phyloP scores from a whole-genome alignment of 805 yeast species.

The Cyberlindnera saturnus region DNA sequence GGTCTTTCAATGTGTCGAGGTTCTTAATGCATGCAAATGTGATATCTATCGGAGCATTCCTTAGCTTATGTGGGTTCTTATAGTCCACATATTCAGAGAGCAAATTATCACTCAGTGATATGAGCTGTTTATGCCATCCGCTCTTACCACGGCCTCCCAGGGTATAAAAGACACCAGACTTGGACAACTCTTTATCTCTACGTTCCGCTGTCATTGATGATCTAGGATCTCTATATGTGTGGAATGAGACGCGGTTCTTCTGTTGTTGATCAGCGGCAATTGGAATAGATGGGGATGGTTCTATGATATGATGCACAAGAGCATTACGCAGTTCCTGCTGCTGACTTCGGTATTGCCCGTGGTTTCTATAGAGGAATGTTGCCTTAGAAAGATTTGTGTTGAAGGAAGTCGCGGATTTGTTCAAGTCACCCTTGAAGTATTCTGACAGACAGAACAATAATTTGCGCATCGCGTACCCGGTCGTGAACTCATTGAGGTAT shows the following conservation, averaged over 20 bases:
- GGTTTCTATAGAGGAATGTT: slow-evolving; percentile 8
- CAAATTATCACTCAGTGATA: slow-evolving; percentile 62
- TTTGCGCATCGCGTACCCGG: slow-evolving; percentile 19
- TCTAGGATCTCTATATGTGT: not conserved
- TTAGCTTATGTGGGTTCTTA: slow-evolving; percentile 59
- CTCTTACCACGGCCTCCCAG: slow-evolving; percentile 13
- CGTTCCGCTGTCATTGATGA: not conserved
- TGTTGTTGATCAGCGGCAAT: not conserved
- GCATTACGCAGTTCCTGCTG: slow-evolving; percentile 6
- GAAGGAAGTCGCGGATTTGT: not conserved
- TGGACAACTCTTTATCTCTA: not conserved
- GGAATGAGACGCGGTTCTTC: not conserved
- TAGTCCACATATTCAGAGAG: slow-evolving; percentile 73
- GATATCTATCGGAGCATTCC: slow-evolving; percentile 64
- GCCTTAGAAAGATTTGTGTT: slow-evolving; percentile 7
- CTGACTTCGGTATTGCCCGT: slow-evolving; percentile 6
- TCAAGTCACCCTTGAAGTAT: slow-evolving; percentile 4
- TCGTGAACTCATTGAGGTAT: slow-evolving; percentile 26
- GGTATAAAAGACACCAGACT: slow-evolving; percentile 8
- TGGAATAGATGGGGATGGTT: not conserved
- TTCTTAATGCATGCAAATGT: slow-evolving; percentile 58
- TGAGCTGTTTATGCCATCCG: slow-evolving; percentile 89
- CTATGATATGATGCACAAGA: not conserved
- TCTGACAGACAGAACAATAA: slow-evolving; percentile 9
- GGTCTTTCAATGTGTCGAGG: slow-evolving; percentile 21